A percentile compares a stretch with the other conserved stretches of the same genome.
Evolutionary conservation across 352 stramenopile genomes (phyloP).

Genomic region (Phytophthora ohioensis): DNA sequence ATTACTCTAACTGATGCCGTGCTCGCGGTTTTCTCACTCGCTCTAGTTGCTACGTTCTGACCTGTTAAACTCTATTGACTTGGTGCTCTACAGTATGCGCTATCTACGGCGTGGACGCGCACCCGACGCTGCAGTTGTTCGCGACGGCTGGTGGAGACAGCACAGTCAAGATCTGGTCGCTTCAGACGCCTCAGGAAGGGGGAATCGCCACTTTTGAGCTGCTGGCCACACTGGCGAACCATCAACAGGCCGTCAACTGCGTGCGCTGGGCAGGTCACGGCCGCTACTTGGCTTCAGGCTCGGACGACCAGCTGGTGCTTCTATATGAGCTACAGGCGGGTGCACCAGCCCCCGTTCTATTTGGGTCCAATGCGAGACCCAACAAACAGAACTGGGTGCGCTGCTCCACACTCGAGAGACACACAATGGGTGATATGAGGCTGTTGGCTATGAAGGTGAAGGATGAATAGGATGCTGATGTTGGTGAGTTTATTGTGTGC

Average conservation of each 20-base stretch:
- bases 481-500: conserved; percentile 2
- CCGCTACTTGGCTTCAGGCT: conserved; percentile 83
- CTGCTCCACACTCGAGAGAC: conserved; percentile 81
- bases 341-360: conserved; percentile 69
- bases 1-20: neutral
- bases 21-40: neutral
- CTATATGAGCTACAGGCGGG: conserved; percentile 84
- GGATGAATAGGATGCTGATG: conserved; percentile 5
- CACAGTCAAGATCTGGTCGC: conserved; percentile 86
- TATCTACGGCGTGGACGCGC: conserved; percentile 88
- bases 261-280: conserved; percentile 85
- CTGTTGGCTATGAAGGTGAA: neutral
- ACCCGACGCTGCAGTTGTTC: conserved; percentile 77
- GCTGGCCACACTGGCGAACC: conserved; percentile 79
- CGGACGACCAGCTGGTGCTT: conserved; percentile 86
- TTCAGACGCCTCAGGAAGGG: conserved; percentile 43
- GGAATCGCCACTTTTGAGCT: conserved; percentile 80
- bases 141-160: conserved; percentile 87
- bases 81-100: conserved; percentile 52
- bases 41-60: conserved; percentile 17
- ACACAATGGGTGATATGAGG: conserved; percentile 75
- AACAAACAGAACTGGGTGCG: conserved; percentile 90
- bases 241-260: conserved; percentile 89
- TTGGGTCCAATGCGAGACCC: conserved; percentile 77
- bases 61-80: conserved; percentile 1